A percentile compares a stretch with the other conserved stretches of the same genome.
These are phyloP conservation scores for Mycena polygramma DNA, from an alignment of 768 basidiomycete species.

Conservation along the genomic window DNA sequence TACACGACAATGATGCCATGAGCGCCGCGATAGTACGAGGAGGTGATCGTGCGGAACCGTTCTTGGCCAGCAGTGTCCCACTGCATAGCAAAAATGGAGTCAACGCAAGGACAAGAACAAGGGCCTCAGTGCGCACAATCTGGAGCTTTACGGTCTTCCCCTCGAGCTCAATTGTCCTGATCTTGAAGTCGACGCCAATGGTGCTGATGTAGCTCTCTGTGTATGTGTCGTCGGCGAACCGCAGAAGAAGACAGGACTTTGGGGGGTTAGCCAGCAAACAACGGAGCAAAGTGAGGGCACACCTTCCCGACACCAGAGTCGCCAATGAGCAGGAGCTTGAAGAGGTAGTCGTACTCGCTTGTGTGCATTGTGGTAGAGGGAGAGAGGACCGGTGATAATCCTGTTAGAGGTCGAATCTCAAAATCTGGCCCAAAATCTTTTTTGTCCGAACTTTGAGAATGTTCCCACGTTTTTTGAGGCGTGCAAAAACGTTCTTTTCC, in stretches of 20 bases:
- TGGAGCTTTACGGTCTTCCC: slow-evolving; percentile 99
- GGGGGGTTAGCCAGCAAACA: slow-evolving; percentile 63
- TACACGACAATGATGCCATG: slow-evolving; percentile 99
- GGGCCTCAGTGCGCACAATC: slow-evolving; percentile 73
- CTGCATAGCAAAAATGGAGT: slow-evolving; percentile 55
- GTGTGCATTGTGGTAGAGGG: slow-evolving; percentile 69
- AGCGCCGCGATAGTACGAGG: slow-evolving; percentile 98
- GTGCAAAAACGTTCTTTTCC: too few species aligned
- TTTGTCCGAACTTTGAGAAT: too few species aligned
- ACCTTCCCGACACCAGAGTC: slow-evolving; percentile 80
- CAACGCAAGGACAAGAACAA: slow-evolving; percentile 5
- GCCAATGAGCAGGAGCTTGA: slow-evolving; percentile 97
- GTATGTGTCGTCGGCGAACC: slow-evolving; percentile 99
- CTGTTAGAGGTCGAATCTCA: too few species aligned
- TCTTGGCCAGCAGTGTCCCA: slow-evolving; percentile 99
- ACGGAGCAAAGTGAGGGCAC: neutral
- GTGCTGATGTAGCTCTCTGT: slow-evolving; percentile 99
- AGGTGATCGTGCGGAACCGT: slow-evolving; percentile 98
- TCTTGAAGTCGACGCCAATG: slow-evolving; percentile 99
- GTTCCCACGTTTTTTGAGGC: too few species aligned
- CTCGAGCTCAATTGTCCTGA: slow-evolving; percentile 97
- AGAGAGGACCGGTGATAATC: neutral
- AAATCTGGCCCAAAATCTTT: too few species aligned
- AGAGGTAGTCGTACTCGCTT: slow-evolving; percentile 97
- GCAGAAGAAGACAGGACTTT: slow-evolving; percentile 94